Base-by-base conservation (phyloP, 148 eudicot species). In the Rhododendron vialii region DNA sequence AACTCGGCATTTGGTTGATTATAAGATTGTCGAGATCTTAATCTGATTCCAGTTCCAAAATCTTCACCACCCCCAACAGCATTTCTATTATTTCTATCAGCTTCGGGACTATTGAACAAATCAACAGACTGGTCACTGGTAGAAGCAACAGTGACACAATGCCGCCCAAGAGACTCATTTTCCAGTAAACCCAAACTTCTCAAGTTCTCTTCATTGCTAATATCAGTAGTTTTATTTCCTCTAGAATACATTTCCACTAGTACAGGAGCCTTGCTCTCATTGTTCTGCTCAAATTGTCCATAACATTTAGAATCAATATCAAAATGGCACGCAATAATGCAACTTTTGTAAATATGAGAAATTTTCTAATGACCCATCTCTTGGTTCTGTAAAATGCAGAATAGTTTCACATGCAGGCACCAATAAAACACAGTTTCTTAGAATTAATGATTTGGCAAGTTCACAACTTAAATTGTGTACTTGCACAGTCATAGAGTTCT, bases 1-100 rank as follows among this genome's bases (percentile, higher is more conserved):
- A 71, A 84, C 33, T 86, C 79, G 7, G 84, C 78, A 59, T 12
- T 45, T 3, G 85, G 74, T 63, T 82, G 85, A 53, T 76, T 87
- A 86, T 80, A 83, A 43, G 36, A 13, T 51, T 78, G 90, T 35
- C 89, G 92, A 78, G 87, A 26, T 88, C 91, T 92, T 47, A 92
- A 69, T 83, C 81, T 87, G 84, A 95, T 93, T 86, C 94, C 94
- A 77, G 88, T 88, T 33, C 84, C 93, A 81, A 59, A 74, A 84
- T 24, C 41, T 36, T 80, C 82, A 85, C 41, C 65, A 53, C 80
- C 83, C 65, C 74, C 85, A 43, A 76, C 89, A 28, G 84, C 36
- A 74, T 75, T 69, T 76, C 24, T 78, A 24, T 82, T 24, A 74
- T 41, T n/a, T 76, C 47, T 81, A 38, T 86, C 41, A 48, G 75